A percentile compares a stretch with the other conserved stretches of the same genome.
Evolutionary conservation across 108 stramenopile species (phyloP).

Genomic region (Nitzschia sp.): DNA sequence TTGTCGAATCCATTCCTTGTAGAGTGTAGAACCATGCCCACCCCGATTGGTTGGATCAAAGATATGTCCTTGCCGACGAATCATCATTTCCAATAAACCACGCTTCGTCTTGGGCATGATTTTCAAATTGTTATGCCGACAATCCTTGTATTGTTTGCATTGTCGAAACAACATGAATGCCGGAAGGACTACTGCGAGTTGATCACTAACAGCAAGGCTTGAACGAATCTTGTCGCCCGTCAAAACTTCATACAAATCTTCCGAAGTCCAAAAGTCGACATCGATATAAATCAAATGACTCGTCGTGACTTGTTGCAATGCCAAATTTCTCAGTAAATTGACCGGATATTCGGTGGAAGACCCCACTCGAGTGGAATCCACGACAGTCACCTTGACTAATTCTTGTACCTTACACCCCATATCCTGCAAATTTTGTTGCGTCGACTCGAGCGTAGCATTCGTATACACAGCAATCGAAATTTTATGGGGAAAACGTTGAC

Average conservation of each 20-base stretch:
- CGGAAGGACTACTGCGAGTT: slow-evolving; percentile 73
- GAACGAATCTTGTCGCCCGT: slow-evolving; percentile 22
- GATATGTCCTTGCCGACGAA: slow-evolving; percentile 31
- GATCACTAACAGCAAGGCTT: slow-evolving; percentile 43
- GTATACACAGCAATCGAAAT: slow-evolving; percentile 77
- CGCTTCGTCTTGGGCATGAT: slow-evolving; percentile 55
- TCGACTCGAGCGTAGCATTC: slow-evolving; percentile 22
- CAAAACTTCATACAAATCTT: slow-evolving; percentile 60
- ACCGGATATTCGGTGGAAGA: slow-evolving; percentile 79
- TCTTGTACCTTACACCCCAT: slow-evolving; percentile 19
- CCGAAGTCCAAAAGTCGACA: slow-evolving; percentile 88
- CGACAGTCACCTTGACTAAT: slow-evolving; percentile 3
- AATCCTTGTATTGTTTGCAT: slow-evolving; percentile 57
- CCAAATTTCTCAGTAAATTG: slow-evolving; percentile 86
- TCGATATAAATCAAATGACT: slow-evolving; percentile 84
- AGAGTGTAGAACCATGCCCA: slow-evolving; percentile 81
- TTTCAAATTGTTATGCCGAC: slow-evolving; percentile 65
- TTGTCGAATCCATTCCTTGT: slow-evolving; percentile 56
- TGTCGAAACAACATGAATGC: slow-evolving; percentile 70
- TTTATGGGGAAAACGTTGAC: slow-evolving; percentile 67
- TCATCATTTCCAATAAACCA: slow-evolving; percentile 37
- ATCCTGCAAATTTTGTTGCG: background rate
- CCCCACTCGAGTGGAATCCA: background rate
- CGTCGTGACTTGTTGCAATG: slow-evolving; percentile 62
- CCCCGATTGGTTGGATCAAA: slow-evolving; percentile 86